Evolutionary conservation across 2,329 filamentous ascomycete genomes (phyloP), one percentile per base, ranked within the genome.

Genomic region (Sclerotinia sclerotiorum): DNA sequence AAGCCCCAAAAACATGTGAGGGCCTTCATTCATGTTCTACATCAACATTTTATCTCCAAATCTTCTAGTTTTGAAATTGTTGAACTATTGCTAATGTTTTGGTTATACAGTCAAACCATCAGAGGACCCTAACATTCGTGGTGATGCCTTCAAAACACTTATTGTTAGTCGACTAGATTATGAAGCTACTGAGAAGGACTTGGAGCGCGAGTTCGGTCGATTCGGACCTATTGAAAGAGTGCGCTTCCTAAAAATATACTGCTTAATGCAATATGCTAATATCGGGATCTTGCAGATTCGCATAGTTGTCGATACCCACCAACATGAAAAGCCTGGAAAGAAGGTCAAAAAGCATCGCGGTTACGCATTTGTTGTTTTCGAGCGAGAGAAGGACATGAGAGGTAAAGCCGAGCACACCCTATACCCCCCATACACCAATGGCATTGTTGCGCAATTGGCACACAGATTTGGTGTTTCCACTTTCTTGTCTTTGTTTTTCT

Each of bases 381-480:
- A 98, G 81, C 90, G 92, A 79, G 95, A 98, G 82, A 94, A 94
- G 81, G 95, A 98, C 79, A 97, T 98, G 94, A 96, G 96, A 93
- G 93, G 94, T 97, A 96, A 88, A 82, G 81, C 58, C 80, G 79
- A 78, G 79, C 79, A 81, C 78, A 75, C 77, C 80, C 72, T 70
- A 70, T 65, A 65, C 39, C 54, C 65, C 75, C 75, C 77, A 77
- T 75, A 77, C 73, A 78, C 29, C 39, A 29, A 73, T 73, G 71
- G 72, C 66, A 61, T 69, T 65, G 65, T 54, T 69, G 67, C 70
- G 73, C 68, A 51, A 64, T 48, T 79, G 81, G 79, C 79, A 75
- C 79, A 82, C 75, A 85, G 82, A 84, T 77, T 69, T 76, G 73
- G 76, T 73, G 70, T 72, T 76, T 73, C 74, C 74, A 75, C 73